A percentile compares a stretch with the other conserved stretches of the same genome.
Evolutionary conservation across 1,284 basidiomycete genomes (phyloP).

Genomic region (Vanrija sp.): DNA sequence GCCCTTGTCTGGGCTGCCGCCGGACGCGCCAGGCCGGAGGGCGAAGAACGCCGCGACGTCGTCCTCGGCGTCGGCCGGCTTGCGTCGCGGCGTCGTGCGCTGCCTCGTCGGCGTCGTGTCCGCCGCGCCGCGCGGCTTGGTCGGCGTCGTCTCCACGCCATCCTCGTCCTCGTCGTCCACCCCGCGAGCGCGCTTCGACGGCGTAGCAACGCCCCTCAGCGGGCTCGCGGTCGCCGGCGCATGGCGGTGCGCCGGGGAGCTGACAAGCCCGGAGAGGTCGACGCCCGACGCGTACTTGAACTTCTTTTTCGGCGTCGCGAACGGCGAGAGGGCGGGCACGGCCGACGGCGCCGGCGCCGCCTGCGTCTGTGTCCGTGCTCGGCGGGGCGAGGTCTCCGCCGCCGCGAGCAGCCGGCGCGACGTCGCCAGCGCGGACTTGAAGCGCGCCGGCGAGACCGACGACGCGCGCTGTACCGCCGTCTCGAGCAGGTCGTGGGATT

Average conservation of each 20-base stretch:
- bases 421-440: slow-evolving; percentile 29
- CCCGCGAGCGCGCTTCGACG: slow-evolving; percentile 5
- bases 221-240: slow-evolving; percentile 20
- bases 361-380: neutral
- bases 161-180: neutral
- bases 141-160: neutral
- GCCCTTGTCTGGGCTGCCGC: neutral
- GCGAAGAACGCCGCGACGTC: slow-evolving; percentile 36
- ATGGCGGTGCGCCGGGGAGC: slow-evolving; percentile 16
- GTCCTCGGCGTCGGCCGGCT: slow-evolving; percentile 14
- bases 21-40: slow-evolving; percentile 29
- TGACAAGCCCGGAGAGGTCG: slow-evolving; percentile 28
- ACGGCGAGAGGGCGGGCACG: slow-evolving; percentile 10
- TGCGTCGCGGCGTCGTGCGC: slow-evolving; percentile 12
- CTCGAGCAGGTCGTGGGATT: slow-evolving; percentile 34
- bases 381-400: neutral
- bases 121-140: neutral
- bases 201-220: slow-evolving; percentile 27
- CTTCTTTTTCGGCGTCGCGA: slow-evolving; percentile 37
- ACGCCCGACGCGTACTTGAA: slow-evolving; percentile 29
- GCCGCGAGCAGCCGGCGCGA: slow-evolving; percentile 27
- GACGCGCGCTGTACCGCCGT: slow-evolving; percentile 38
- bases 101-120: neutral
- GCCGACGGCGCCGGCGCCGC: neutral
- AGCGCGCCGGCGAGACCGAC: slow-evolving; percentile 38